Percentiles rank a stretch among this genome's conserved stretches.
Evolutionary conservation across 116 monocot species (phyloP).

Genomic region (Phalaenopsis hybrid): DNA sequence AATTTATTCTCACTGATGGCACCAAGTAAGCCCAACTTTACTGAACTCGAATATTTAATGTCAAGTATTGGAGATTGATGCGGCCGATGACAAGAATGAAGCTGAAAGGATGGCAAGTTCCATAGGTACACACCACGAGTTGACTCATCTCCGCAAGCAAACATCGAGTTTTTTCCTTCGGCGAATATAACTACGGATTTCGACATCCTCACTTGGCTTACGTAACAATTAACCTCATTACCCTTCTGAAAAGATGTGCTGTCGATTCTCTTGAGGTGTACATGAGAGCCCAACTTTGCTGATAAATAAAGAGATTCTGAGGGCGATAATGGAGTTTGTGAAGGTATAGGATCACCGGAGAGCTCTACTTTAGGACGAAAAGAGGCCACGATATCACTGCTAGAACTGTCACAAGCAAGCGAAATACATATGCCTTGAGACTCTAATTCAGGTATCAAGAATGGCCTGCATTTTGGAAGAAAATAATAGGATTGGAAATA

Average conservation of each 20-base stretch:
- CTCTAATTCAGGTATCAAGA: slow-evolving; percentile 46
- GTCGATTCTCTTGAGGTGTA: slow-evolving; percentile 33
- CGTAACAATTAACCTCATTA: slow-evolving; percentile 29
- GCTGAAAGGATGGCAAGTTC: slow-evolving; percentile 45
- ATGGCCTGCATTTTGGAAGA: slow-evolving; percentile 38
- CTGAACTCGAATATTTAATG: slow-evolving; percentile 39
- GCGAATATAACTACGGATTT: slow-evolving; percentile 52
- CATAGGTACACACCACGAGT: slow-evolving; percentile 38
- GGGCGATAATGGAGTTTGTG: slow-evolving; percentile 32
- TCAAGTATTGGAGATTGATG: slow-evolving; percentile 72
- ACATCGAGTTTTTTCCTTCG: slow-evolving; percentile 20
- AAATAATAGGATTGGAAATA: background rate
- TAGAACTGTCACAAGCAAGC: slow-evolving; percentile 46
- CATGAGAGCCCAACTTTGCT: slow-evolving; percentile 59
- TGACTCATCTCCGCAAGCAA: slow-evolving; percentile 63
- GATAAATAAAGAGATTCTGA: slow-evolving; percentile 22
- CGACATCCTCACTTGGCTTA: slow-evolving; percentile 64
- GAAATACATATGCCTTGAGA: slow-evolving; percentile 71
- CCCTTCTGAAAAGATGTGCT: slow-evolving; percentile 15
- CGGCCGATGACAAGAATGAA: slow-evolving; percentile 39
- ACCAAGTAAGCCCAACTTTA: slow-evolving; percentile 48
- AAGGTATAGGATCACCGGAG: slow-evolving; percentile 22
- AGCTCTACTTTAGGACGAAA: slow-evolving; percentile 68
- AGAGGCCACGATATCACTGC: slow-evolving; percentile 55
- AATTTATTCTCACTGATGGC: slow-evolving; percentile 62